A percentile compares a stretch with the other conserved stretches of the same genome.
phyloP scores from a whole-genome alignment of 108 stramenopile species.

The Nannochloropsis gaditana region DNA sequence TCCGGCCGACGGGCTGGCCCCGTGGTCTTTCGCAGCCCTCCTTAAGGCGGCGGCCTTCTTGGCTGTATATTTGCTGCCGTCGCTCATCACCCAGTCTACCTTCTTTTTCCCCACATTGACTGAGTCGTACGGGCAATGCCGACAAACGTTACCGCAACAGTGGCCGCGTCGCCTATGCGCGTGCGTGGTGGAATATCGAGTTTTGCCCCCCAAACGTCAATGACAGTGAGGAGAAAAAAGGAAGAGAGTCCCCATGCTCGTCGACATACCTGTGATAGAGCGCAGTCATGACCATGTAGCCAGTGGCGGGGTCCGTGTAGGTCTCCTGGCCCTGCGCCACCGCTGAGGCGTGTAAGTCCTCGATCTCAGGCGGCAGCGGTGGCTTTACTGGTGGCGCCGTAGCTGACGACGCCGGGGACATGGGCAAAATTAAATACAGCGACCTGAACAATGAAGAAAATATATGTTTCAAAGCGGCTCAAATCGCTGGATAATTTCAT shows the following conservation, averaged over 20 bases:
- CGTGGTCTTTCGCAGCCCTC: background rate
- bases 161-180: conserved; percentile 1
- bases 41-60: conserved; percentile 1
- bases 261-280: conserved; percentile 25
- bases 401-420: background rate
- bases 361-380: conserved; percentile 24
- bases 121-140: conserved; percentile 27
- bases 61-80: background rate
- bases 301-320: conserved; percentile 32
- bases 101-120: conserved; percentile 30
- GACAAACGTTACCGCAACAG: conserved; percentile 33
- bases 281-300: conserved; percentile 29
- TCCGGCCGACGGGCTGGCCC: background rate
- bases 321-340: conserved; percentile 21
- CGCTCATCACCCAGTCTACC: background rate
- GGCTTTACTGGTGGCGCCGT: background rate
- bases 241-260: background rate
- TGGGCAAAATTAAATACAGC: background rate
- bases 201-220: no score
- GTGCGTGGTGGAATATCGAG: background rate
- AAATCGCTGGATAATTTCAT: no score
- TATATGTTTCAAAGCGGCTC: no score
- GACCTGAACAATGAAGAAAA: no score
- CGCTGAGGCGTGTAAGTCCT: conserved; percentile 26
- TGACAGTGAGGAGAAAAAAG: background rate